Conservation (phyloP, 768 basidiomycete genomes). For the Leccinum arenicola region DNA sequence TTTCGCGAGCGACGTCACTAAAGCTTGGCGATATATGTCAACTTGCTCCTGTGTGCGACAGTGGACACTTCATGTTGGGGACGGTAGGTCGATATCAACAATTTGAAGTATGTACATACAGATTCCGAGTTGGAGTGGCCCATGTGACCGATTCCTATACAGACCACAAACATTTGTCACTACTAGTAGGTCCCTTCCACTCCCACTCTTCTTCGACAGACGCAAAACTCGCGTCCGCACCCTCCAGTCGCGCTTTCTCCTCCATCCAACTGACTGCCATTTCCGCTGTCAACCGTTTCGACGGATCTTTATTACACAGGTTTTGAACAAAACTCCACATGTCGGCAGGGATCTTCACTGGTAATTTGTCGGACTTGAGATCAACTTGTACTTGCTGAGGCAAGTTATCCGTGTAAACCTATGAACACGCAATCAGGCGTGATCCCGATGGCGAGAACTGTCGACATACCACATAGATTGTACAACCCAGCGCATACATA, state of each 20-base stretch:
- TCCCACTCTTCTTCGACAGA: constrained; percentile 21
- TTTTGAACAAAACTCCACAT: constrained; percentile 32
- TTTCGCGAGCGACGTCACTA: no score
- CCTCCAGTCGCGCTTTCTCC: constrained; percentile 10
- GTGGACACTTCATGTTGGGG: no score
- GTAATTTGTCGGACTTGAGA: constrained; percentile 5
- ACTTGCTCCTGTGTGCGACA: no score
- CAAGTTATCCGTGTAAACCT: constrained; percentile 17
- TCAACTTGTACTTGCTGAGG: not conserved
- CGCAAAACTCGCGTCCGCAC: constrained; percentile 1
- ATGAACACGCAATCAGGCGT: not conserved
- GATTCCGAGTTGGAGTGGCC: no score
- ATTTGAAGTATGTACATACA: no score
- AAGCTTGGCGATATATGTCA: no score
- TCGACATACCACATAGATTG: constrained; percentile 36
- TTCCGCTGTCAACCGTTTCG: constrained; percentile 23
- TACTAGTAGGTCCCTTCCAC: not conserved
- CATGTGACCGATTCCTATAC: not conserved
- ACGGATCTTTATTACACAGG: constrained; percentile 24
- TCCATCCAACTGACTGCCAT: constrained; percentile 26
- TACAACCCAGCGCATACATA: constrained; percentile 42
- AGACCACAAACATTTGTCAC: constrained; percentile 14
- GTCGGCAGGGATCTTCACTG: constrained; percentile 14
- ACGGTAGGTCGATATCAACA: no score
- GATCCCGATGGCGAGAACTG: not conserved